These are phyloP conservation scores for Boletus pseudopeckii DNA, from an alignment of 768 basidiomycete genomes.

Conservation along the genomic window DNA sequence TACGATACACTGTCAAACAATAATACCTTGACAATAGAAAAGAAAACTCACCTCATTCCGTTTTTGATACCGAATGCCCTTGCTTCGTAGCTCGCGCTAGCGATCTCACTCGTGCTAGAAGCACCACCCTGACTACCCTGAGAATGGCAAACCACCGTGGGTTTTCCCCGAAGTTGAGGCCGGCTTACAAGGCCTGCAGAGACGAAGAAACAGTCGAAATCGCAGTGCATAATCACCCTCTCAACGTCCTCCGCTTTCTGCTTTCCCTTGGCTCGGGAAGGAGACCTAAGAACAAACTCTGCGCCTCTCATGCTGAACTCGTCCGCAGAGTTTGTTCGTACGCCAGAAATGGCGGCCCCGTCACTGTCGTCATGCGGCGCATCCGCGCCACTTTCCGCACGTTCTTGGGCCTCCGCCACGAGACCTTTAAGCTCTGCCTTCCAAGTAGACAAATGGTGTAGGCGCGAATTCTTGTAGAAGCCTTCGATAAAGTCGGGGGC, in stretches of 20 bases:
- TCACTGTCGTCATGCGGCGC: not conserved
- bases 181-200: slow-evolving; percentile 80
- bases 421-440: slow-evolving; percentile 84
- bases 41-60: slow-evolving; percentile 78
- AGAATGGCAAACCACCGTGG: slow-evolving; percentile 94
- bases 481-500: slow-evolving; percentile 85
- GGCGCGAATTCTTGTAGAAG: slow-evolving; percentile 79
- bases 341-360: not conserved
- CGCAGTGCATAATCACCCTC: slow-evolving; percentile 84
- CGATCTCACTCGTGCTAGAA: slow-evolving; percentile 90
- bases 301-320: slow-evolving; percentile 53
- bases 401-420: slow-evolving; percentile 76
- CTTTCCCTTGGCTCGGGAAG: slow-evolving; percentile 49
- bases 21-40: not conserved
- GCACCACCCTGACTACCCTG: slow-evolving; percentile 69
- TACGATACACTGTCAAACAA: slow-evolving; percentile 27
- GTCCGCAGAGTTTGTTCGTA: not conserved
- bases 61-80: slow-evolving; percentile 83
- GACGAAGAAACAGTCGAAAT: slow-evolving; percentile 98
- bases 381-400: slow-evolving; percentile 45
- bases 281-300: slow-evolving; percentile 47
- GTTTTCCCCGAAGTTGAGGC: slow-evolving; percentile 81
- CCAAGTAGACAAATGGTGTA: slow-evolving; percentile 92
- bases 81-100: slow-evolving; percentile 93
- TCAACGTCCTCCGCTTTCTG: slow-evolving; percentile 47